Evolutionary conservation across 805 yeast species (phyloP).

Genomic region (Candida chilensis): DNA sequence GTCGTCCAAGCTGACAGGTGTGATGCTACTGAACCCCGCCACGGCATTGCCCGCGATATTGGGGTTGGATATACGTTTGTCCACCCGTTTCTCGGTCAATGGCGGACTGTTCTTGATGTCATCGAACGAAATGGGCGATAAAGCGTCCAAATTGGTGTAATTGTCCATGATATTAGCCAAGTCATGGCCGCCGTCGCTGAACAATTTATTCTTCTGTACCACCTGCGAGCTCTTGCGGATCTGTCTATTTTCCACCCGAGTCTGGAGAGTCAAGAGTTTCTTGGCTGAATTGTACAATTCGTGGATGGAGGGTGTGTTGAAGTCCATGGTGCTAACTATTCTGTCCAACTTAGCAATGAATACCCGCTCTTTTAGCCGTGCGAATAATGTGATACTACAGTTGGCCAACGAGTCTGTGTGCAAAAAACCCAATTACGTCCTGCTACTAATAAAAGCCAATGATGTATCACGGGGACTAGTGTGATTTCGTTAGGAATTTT

Average conservation of each 20-base stretch:
- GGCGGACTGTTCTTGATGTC: conserved; percentile 9
- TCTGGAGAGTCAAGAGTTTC: conserved; percentile 14
- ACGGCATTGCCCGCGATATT: background rate
- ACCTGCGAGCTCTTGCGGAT: conserved; percentile 11
- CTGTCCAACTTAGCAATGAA: background rate
- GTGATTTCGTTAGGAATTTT: too few relatives aligned
- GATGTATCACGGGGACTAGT: too few relatives aligned
- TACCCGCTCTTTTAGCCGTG: background rate
- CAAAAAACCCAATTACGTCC: too few relatives aligned
- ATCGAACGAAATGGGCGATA: conserved; percentile 16
- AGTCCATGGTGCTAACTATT: conserved; percentile 5
- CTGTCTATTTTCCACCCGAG: conserved; percentile 15
- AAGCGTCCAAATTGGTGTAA: conserved; percentile 11
- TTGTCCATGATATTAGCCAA: background rate
- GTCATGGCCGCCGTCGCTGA: background rate
- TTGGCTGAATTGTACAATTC: conserved; percentile 18
- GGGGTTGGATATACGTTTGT: background rate
- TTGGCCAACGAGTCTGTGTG: background rate
- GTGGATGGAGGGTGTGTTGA: conserved; percentile 12
- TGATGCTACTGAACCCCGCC: background rate
- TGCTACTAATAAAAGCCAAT: too few relatives aligned
- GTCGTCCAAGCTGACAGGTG: background rate
- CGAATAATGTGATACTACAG: background rate
- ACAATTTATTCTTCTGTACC: background rate
- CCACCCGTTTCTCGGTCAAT: background rate